Conservation (phyloP, 2,329 filamentous ascomycete genomes). For the Periconia sp. region DNA sequence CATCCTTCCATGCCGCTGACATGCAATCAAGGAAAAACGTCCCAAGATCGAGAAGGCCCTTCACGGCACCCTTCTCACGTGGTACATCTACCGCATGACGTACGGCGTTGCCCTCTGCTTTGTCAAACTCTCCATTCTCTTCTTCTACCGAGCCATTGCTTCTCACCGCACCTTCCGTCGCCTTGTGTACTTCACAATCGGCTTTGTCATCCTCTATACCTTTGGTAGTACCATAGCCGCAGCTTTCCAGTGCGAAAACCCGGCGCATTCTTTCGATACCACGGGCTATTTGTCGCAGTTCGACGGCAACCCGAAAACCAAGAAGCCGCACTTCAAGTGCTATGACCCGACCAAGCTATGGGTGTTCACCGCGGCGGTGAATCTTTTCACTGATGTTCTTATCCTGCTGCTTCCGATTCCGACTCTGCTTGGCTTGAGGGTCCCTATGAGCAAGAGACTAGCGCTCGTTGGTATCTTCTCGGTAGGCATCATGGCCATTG, state of each 20-base stretch:
- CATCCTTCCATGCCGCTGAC: neutral
- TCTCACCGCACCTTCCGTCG: slow-evolving; percentile 38
- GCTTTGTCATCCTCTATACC: slow-evolving; percentile 38
- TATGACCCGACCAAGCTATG: slow-evolving; percentile 39
- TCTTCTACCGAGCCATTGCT: slow-evolving; percentile 45
- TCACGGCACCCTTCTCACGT: slow-evolving; percentile 37
- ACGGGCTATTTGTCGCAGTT: slow-evolving; percentile 39
- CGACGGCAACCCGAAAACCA: slow-evolving; percentile 24
- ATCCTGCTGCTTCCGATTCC: slow-evolving; percentile 55
- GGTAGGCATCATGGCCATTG: slow-evolving; percentile 42
- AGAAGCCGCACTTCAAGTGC: slow-evolving; percentile 31
- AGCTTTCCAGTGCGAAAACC: slow-evolving; percentile 41
- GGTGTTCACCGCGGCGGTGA: slow-evolving; percentile 47
- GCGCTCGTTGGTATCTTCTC: slow-evolving; percentile 53
- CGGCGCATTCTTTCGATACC: slow-evolving; percentile 34
- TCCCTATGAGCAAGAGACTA: slow-evolving; percentile 57
- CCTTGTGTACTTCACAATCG: slow-evolving; percentile 34
- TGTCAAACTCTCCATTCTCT: slow-evolving; percentile 40
- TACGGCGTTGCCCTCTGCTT: slow-evolving; percentile 39
- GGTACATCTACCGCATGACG: slow-evolving; percentile 42
- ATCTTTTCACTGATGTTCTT: slow-evolving; percentile 50
- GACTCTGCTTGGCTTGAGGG: slow-evolving; percentile 53
- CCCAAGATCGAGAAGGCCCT: slow-evolving; percentile 28
- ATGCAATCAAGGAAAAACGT: slow-evolving; percentile 31
- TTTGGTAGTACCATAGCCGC: slow-evolving; percentile 33